Evolutionary conservation across 2,329 filamentous ascomycete species (phyloP).

Genomic region (Dendryphion nanum): DNA sequence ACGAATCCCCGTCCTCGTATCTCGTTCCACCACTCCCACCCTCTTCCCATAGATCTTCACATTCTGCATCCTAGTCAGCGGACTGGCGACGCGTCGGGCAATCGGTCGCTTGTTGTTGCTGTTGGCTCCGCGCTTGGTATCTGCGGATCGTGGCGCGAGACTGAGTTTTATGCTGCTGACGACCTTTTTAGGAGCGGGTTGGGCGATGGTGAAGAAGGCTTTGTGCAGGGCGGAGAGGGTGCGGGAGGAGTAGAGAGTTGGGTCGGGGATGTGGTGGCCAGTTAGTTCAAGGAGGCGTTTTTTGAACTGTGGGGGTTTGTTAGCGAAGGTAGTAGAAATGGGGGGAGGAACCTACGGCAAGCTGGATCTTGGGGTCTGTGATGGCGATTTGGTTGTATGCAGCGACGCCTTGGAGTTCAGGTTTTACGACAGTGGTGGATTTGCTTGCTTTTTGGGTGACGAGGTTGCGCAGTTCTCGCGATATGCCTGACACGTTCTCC

Average conservation of each 20-base stretch:
- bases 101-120: not conserved
- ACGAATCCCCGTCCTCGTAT: conserved; percentile 70
- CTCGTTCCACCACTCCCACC: conserved; percentile 68
- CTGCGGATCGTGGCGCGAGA: not conserved
- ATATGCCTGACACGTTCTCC: too few species aligned
- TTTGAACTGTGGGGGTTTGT: conserved; percentile 58
- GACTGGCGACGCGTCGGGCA: not conserved
- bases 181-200: conserved; percentile 54
- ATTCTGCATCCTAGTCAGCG: not conserved
- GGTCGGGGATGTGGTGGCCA: conserved; percentile 73
- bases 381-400: conserved; percentile 19
- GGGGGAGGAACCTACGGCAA: conserved; percentile 29
- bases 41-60: conserved; percentile 43
- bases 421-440: conserved; percentile 3
- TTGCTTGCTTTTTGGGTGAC: conserved; percentile 3
- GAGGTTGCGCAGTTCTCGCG: too few species aligned
- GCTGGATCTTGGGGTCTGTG: conserved; percentile 29
- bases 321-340: conserved; percentile 2
- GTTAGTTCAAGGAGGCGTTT: conserved; percentile 81
- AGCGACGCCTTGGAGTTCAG: conserved; percentile 1
- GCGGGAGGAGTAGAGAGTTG: conserved; percentile 50
- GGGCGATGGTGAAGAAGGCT: conserved; percentile 34
- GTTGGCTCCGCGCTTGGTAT: not conserved
- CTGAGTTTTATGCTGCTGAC: conserved; percentile 53
- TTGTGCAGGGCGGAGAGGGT: conserved; percentile 40